Evolutionary conservation across 2,329 filamentous ascomycete genomes (phyloP), one percentile per base, ranked within the genome.

Genomic region (Drechslerella stenobrocha): DNA sequence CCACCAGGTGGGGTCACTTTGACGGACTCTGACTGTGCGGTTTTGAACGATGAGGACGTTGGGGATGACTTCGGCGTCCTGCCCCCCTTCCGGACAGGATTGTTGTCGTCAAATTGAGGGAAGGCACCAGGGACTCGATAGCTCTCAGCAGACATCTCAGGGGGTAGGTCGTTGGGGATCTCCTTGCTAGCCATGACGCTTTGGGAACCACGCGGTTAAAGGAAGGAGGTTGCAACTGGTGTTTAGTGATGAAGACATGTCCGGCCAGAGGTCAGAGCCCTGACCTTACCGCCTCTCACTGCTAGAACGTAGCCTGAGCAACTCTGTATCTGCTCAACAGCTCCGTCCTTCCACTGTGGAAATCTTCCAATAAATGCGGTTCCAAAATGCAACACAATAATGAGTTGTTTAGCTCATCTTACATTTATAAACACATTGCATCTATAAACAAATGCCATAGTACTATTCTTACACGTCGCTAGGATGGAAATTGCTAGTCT

Each of bases 301-400:
- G 28, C 28, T 30, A 30, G 28, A 30, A 30, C 28, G 28, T 30
- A 30, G 28, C 28, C 11, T 11, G 5, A 30, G 5, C 28, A 30
- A 13, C 6, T 32, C 30, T 32, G 30, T 13, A 13, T 32, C 6
- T 13, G 30, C 30, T 32, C 30, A 4, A 11, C 28, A 30, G 5
- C 42, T 56, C 18, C 5, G 35, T 15, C 37, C 23, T 44, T 34
- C 20, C n/a, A 35, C 34, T 13, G 5, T 18, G 6, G 26, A 6
- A 47, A 51, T 23, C 23, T 23, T 42, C 34, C 50, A 32, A 50
- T 23, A 35, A 28, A 20, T 24, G 2, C 34, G 2, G 30, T 32
- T 23, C 8, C 34, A 53, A 61, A 53, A 42, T 61, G 9, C 57
- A 61, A 61, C 57, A 37, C 15, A n/a, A 28, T 18, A 4, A 0